Base-by-base conservation (phyloP, 2,329 filamentous ascomycete species). In the Sphaerulina vaccinii region DNA sequence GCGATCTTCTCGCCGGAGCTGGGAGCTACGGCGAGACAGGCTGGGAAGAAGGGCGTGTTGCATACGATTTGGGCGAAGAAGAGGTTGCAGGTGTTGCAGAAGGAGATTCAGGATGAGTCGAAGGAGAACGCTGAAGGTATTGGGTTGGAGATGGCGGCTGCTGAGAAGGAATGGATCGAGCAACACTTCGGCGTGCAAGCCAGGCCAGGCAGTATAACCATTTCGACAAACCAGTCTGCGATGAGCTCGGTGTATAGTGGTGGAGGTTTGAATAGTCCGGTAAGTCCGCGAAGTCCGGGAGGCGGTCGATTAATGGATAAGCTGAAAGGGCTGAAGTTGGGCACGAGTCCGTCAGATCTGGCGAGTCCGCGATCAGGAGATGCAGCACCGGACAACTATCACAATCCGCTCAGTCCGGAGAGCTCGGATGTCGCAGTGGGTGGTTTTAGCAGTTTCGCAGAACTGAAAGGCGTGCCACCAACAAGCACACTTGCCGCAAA, bases 21-120 rank as follows among this genome's bases (percentile, higher is more conserved):
- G 19, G 86, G 87, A 1, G 79, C 80, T 3, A 85, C 82, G 18
- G 81, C 82, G 10, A 77, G 81, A 19, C 76, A 83, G 15, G 81
- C 84, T 0, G 88, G 88, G 5, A 84, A 85, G 62, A 87, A 88
- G 57, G 90, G 90, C 1, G 88, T 95, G 1, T 72, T 96, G 54
- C 91, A 95, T 67, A 95, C 89, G 1, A 83, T 92, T 52, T 96
- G 91, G 90, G 91, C 88, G 15, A 90, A 90, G 75, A 86, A 88
- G 69, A 79, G 90, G 36, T 73, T 96, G 18, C 82, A 83, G 24
- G 84, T 87, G 56, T 74, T 96, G 41, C 82, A 90, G 45, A 78
- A 78, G 52, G 90, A 96, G 74, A 92, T 95, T 61, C 82, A 80
- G 8, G 74, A 75, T 6, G 90, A 95, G 73, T 80, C 86, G 65